These are phyloP conservation scores for Saussurea involucrata DNA, from an alignment of 129 eudicot genomes.

Conservation along the genomic window DNA sequence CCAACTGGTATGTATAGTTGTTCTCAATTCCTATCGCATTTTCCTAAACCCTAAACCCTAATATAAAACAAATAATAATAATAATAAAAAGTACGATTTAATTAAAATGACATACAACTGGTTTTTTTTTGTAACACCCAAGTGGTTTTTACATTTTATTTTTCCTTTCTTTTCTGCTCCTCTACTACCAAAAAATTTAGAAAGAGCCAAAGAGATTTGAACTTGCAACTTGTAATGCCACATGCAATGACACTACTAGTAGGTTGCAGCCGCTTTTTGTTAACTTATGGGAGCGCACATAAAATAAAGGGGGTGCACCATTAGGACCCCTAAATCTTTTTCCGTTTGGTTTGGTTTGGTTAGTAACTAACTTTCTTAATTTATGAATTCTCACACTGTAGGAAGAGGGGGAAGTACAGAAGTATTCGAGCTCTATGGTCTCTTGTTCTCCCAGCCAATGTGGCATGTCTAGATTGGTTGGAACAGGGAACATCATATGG, in stretches of 20 bases:
- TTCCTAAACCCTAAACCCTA: too few species aligned
- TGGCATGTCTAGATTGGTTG: conserved; percentile 73
- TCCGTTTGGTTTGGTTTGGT: neutral
- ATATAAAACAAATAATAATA: too few species aligned
- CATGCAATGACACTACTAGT: neutral
- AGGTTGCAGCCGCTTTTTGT: neutral
- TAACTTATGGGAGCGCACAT: neutral
- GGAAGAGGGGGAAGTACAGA: conserved; percentile 63
- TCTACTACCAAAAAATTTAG: neutral
- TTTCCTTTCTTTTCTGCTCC: neutral
- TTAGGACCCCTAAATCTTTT: neutral
- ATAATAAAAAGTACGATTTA: too few species aligned
- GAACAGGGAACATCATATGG: conserved; percentile 77
- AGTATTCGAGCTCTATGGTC: conserved; percentile 27
- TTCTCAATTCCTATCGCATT: neutral
- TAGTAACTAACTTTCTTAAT: neutral
- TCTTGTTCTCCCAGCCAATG: conserved; percentile 33
- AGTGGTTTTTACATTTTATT: neutral
- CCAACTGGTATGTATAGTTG: conserved; percentile 43
- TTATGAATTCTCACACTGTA: conserved; percentile 24
- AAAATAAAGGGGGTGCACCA: neutral
- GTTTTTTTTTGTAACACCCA: neutral
- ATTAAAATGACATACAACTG: neutral
- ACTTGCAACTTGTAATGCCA: neutral
- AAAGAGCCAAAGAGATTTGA: neutral